Evolutionary conservation across 2,329 filamentous ascomycete species (phyloP).

Genomic region (Fusarium drepaniforme): DNA sequence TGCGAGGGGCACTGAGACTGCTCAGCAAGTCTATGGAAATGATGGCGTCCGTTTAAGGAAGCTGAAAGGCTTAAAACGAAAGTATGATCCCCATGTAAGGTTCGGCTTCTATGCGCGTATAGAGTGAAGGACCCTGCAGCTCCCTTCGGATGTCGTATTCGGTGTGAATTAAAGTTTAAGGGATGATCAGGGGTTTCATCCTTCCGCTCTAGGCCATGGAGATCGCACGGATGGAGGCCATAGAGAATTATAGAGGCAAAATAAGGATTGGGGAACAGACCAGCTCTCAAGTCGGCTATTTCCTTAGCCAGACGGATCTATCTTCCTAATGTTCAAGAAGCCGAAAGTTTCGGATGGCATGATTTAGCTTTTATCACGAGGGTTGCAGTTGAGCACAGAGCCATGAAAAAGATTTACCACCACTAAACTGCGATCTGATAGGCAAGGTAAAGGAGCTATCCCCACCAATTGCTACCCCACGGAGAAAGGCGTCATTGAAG

Average conservation of each 20-base stretch:
- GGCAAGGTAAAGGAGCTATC: not conserved
- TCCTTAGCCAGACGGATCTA: not conserved
- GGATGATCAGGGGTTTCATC: not conserved
- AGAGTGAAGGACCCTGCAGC: not conserved
- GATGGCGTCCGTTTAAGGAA: constrained; percentile 61
- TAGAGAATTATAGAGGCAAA: not conserved
- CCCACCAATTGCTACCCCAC: not conserved
- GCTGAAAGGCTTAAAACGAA: constrained; percentile 58
- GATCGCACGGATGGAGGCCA: not conserved
- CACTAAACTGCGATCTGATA: not conserved
- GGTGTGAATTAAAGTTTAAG: not conserved
- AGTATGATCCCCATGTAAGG: constrained; percentile 59
- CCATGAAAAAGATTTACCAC: not conserved
- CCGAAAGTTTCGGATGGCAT: not conserved
- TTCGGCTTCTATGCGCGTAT: constrained; percentile 54
- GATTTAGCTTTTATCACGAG: not conserved
- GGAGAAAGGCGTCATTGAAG: not conserved
- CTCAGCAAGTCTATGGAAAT: constrained; percentile 58
- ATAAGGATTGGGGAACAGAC: not conserved
- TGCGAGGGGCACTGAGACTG: constrained; percentile 60
- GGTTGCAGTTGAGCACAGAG: not conserved
- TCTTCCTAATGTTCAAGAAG: not conserved
- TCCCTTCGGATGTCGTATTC: not conserved
- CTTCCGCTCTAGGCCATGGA: not conserved
- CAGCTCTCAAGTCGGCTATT: not conserved